phyloP scores from a whole-genome alignment of 83 land plant genomes.

The Diphasiastrum complanatum region DNA sequence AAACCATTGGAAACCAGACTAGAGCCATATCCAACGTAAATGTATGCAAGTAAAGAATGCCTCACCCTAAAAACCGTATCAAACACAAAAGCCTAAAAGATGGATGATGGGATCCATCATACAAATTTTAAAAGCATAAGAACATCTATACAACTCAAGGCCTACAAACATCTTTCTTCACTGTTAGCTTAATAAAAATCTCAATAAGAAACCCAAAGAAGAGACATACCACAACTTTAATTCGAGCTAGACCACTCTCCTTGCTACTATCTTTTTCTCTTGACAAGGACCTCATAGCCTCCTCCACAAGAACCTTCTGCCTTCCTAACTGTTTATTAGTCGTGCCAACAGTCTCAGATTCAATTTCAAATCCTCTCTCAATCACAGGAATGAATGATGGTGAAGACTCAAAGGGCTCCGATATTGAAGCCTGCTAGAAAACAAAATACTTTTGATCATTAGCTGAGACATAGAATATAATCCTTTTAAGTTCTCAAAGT shows the following conservation, averaged over 20 bases:
- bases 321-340: constrained; percentile 22
- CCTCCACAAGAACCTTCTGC: constrained; percentile 30
- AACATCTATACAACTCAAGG: no score
- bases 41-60: no score
- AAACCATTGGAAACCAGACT: no score
- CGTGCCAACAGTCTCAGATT: constrained; percentile 25
- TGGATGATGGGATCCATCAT: no score
- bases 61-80: no score
- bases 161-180: no score
- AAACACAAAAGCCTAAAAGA: no score
- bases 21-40: no score
- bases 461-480: neutral
- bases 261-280: constrained; percentile 43
- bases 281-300: no score
- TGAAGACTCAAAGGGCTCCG: constrained; percentile 94
- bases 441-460: neutral
- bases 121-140: no score
- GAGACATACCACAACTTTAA: constrained; percentile 93
- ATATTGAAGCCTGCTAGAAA: constrained; percentile 56
- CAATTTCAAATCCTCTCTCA: constrained; percentile 53
- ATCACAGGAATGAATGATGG: constrained; percentile 66
- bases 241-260: constrained; percentile 80
- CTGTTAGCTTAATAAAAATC: constrained; percentile 3
- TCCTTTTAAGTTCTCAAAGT: neutral
- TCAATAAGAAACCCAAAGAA: neutral